Evolutionary conservation across 345 rosid genomes (phyloP).

Genomic region (Arabidopsis arenosa): DNA sequence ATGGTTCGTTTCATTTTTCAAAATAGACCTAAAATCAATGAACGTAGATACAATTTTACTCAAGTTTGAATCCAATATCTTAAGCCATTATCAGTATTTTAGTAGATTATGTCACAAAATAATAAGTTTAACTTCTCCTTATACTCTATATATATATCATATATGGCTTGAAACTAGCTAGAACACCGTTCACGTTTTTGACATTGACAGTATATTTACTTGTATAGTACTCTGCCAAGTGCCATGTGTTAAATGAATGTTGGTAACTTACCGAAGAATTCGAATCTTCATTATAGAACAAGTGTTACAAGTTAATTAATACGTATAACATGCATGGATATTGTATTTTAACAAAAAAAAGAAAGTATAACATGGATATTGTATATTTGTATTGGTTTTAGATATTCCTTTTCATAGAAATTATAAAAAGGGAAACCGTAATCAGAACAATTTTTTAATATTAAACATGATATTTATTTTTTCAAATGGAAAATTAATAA

Average conservation of each 20-base stretch:
- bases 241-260: constrained; percentile 1
- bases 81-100: neutral
- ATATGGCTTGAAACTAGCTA: neutral
- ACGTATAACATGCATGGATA: constrained; percentile 13
- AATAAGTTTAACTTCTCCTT: neutral
- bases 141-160: too few species aligned
- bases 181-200: neutral
- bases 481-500: neutral
- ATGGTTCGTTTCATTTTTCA: neutral
- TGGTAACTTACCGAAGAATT: neutral
- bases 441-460: neutral
- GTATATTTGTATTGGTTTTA: neutral
- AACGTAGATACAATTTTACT: neutral
- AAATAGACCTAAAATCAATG: neutral
- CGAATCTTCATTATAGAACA: neutral
- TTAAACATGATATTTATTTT: neutral
- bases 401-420: neutral
- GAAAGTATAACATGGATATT: too few species aligned
- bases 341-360: too few species aligned
- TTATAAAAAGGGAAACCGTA: neutral
- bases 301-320: constrained; percentile 5
- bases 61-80: neutral
- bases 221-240: constrained; percentile 4
- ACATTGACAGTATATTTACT: neutral
- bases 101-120: neutral